Percentiles rank a stretch among this genome's conserved stretches.
Conservation (phyloP, 2,329 filamentous ascomycete genomes). For the Coniochaeta sp. region DNA sequence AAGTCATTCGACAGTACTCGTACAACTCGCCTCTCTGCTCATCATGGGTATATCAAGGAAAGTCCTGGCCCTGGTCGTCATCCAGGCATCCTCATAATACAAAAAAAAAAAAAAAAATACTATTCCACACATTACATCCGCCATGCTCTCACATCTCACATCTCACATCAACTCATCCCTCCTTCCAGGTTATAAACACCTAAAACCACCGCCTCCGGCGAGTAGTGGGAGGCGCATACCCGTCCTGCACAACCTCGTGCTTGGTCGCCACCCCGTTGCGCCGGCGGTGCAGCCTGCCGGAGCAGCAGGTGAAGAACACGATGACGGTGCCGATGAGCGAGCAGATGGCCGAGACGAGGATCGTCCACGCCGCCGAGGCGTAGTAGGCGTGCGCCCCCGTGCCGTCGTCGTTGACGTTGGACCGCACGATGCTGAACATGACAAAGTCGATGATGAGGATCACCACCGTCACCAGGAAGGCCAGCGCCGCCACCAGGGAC, state of each 20-base stretch:
- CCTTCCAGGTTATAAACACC: neutral
- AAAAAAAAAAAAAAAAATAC: neutral
- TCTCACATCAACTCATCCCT: neutral
- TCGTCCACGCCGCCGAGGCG: slow-evolving; percentile 49
- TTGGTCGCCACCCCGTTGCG: slow-evolving; percentile 3
- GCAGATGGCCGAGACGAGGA: slow-evolving; percentile 47
- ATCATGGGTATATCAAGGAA: neutral
- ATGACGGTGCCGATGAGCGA: slow-evolving; percentile 47
- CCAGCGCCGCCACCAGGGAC: slow-evolving; percentile 37
- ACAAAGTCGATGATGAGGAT: slow-evolving; percentile 46
- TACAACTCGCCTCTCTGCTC: neutral
- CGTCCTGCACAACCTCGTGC: slow-evolving; percentile 6
- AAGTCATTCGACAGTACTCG: neutral
- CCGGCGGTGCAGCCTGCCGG: slow-evolving; percentile 33
- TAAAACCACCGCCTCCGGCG: slow-evolving; percentile 6
- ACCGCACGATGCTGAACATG: slow-evolving; percentile 43
- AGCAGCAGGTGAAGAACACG: slow-evolving; percentile 56
- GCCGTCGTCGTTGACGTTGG: slow-evolving; percentile 40
- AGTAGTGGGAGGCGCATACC: slow-evolving; percentile 2
- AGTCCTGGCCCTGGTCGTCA: neutral
- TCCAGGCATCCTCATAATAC: neutral
- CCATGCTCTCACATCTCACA: neutral
- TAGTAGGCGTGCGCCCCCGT: slow-evolving; percentile 37
- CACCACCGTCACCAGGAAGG: slow-evolving; percentile 40
- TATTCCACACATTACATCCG: neutral